phyloP scores from a whole-genome alignment of 345 rosid genomes.

The Psidium friedrichsthalianum region DNA sequence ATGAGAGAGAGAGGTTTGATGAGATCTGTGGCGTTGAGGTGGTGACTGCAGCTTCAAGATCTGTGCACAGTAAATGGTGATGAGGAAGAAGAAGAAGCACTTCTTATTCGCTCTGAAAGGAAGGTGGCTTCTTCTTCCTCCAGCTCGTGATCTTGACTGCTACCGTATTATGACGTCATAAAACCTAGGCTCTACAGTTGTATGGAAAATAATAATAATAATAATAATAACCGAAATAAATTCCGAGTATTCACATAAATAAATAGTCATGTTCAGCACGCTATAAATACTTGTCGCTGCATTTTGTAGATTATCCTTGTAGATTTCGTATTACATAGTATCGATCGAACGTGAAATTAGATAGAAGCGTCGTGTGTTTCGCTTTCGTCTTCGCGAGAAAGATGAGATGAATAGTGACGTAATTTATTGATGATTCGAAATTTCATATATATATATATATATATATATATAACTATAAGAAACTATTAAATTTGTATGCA shows the following conservation, averaged over 20 bases:
- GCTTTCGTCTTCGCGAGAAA: too few species aligned
- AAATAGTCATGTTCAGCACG: not conserved
- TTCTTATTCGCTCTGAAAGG: too few species aligned
- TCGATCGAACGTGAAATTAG: too few species aligned
- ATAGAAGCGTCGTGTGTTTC: too few species aligned
- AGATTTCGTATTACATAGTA: too few species aligned
- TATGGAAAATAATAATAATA: not conserved
- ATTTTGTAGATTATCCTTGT: too few species aligned
- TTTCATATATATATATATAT: too few species aligned
- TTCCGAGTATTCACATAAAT: not conserved
- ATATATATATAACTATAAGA: too few species aligned
- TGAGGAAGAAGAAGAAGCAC: not conserved
- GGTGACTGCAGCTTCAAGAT: not conserved
- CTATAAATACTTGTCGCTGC: not conserved
- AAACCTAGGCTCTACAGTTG: not conserved
- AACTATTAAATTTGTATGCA: too few species aligned
- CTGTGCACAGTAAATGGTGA: not conserved
- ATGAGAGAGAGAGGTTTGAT: not conserved
- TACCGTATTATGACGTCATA: not conserved
- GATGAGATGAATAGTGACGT: too few species aligned
- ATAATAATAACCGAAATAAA: not conserved
- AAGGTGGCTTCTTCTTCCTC: not conserved
- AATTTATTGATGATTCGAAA: too few species aligned
- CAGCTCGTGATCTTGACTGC: not conserved
- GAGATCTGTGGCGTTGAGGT: not conserved